Evolutionary conservation across 225 moss, liverwort and hornwort genomes (phyloP).

Genomic region (Rhytidiadelphus loreus): DNA sequence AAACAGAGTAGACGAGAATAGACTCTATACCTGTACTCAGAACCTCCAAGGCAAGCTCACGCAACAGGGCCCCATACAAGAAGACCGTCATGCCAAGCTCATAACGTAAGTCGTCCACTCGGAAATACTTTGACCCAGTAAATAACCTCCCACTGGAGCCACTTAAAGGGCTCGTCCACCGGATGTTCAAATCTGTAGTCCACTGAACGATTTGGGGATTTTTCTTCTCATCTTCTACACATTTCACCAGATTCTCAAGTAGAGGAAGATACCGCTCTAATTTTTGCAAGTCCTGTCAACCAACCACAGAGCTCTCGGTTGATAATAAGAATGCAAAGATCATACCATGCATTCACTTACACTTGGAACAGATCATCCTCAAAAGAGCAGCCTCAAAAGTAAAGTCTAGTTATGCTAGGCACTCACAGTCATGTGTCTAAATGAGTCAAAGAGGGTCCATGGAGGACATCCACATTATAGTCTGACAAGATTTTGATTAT

Average conservation of each 20-base stretch:
- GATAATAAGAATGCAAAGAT: background rate
- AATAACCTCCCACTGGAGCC: constrained; percentile 61
- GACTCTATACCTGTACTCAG: constrained; percentile 57
- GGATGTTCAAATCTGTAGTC: constrained; percentile 78
- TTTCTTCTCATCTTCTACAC: constrained; percentile 54
- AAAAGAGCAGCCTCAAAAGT: background rate
- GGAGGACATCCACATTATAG: background rate
- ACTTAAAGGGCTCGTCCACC: constrained; percentile 91
- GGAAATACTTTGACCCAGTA: constrained; percentile 77
- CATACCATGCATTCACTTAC: background rate
- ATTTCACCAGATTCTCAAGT: constrained; percentile 77
- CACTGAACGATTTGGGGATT: constrained; percentile 67
- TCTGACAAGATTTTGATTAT: background rate
- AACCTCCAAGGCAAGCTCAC: constrained; percentile 88
- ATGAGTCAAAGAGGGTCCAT: background rate
- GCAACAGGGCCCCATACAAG: constrained; percentile 74
- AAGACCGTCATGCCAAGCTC: constrained; percentile 89
- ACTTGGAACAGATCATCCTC: background rate
- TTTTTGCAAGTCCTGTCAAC: constrained; percentile 76
- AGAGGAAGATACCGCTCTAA: constrained; percentile 89
- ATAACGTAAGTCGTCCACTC: constrained; percentile 89
- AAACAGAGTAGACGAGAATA: background rate
- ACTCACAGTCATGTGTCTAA: background rate
- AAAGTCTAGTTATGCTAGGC: background rate
- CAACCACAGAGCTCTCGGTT: background rate